These are phyloP conservation scores for Claviceps pazoutovae DNA, from an alignment of 2,329 filamentous ascomycete genomes.

Conservation along the genomic window DNA sequence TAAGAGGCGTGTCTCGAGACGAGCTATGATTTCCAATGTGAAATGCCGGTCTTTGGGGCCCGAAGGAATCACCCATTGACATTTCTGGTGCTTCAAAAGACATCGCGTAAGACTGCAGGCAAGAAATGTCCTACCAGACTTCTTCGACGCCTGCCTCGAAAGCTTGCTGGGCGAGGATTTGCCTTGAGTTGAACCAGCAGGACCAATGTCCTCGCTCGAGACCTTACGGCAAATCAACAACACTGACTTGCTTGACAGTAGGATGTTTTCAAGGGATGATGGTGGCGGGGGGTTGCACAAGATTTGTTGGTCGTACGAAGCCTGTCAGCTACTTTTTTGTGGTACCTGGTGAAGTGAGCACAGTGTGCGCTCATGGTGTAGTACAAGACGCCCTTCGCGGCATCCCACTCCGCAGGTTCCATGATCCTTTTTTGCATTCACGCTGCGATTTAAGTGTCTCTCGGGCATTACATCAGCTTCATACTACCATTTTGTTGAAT, in stretches of 20 bases:
- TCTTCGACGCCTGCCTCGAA: neutral
- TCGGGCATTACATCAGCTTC: neutral
- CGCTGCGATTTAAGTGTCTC: no score
- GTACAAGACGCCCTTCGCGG: neutral
- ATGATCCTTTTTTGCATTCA: no score
- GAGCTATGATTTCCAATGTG: conserved; percentile 66
- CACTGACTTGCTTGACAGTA: neutral
- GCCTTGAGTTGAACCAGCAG: neutral
- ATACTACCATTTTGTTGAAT: neutral
- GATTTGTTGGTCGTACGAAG: neutral
- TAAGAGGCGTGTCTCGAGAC: conserved; percentile 43
- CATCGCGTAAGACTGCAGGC: conserved; percentile 8
- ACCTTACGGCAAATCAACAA: neutral
- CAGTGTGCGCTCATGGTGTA: conserved; percentile 4
- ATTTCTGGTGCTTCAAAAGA: conserved; percentile 11
- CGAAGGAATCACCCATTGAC: conserved; percentile 14
- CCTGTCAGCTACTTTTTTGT: conserved; percentile 2
- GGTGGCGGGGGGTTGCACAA: neutral
- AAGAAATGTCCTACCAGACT: neutral
- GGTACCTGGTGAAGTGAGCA: neutral
- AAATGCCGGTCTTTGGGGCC: conserved; percentile 32
- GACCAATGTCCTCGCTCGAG: neutral
- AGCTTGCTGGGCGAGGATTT: neutral
- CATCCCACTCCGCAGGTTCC: no score
- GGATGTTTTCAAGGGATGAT: neutral